A percentile compares a stretch with the other conserved stretches of the same genome.
phyloP scores from a whole-genome alignment of 768 basidiomycete species.

The Naematelia aurantialba region DNA sequence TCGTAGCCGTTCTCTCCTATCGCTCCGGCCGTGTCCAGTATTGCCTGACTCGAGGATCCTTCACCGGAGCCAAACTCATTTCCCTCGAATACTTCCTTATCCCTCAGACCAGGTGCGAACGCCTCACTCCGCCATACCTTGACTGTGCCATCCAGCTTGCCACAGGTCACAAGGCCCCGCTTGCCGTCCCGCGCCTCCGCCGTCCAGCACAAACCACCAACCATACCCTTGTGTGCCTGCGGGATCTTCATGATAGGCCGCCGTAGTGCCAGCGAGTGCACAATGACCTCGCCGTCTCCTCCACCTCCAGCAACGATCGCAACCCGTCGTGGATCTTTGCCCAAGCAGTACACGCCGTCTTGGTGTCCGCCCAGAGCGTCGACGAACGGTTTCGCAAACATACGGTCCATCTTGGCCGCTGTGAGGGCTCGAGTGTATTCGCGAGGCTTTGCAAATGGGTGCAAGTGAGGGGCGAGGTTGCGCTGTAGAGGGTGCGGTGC shows the following conservation, averaged over 20 bases:
- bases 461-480: slow-evolving; percentile 90
- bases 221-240: slow-evolving; percentile 50
- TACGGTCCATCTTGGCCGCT: slow-evolving; percentile 92
- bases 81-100: slow-evolving; percentile 41
- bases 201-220: slow-evolving; percentile 50
- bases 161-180: slow-evolving; percentile 48
- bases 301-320: slow-evolving; percentile 82
- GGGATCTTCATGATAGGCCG: slow-evolving; percentile 50
- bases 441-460: slow-evolving; percentile 86
- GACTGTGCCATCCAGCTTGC: slow-evolving; percentile 48
- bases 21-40: slow-evolving; percentile 44
- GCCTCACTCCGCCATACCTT: slow-evolving; percentile 49
- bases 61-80: slow-evolving; percentile 40
- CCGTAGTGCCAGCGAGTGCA: slow-evolving; percentile 59
- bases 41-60: slow-evolving; percentile 13
- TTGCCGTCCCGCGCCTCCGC: slow-evolving; percentile 45
- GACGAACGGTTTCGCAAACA: slow-evolving; percentile 97
- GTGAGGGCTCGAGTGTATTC: slow-evolving; percentile 92
- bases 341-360: slow-evolving; percentile 85
- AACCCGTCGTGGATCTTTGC: slow-evolving; percentile 65
- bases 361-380: slow-evolving; percentile 85
- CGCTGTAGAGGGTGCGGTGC: slow-evolving; percentile 65
- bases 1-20: slow-evolving; percentile 36
- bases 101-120: slow-evolving; percentile 44
- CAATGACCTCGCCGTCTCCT: slow-evolving; percentile 89